These are phyloP conservation scores for Leucosporidium scottii DNA, from an alignment of 768 basidiomycete genomes.

Conservation along the genomic window DNA sequence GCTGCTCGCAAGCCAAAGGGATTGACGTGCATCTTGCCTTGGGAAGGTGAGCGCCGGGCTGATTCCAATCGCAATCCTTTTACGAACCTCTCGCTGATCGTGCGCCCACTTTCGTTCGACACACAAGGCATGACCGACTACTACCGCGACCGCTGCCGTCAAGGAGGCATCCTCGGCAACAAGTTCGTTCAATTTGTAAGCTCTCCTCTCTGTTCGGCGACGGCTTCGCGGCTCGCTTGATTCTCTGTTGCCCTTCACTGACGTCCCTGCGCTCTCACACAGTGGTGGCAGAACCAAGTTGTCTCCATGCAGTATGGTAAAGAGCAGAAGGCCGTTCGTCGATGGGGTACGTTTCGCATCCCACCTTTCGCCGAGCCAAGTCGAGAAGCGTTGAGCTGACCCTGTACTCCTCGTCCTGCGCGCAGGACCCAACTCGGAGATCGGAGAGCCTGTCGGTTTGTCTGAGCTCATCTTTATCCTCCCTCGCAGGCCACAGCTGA, in stretches of 20 bases:
- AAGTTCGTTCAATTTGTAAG: constrained; percentile 20
- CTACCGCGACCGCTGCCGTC: constrained; percentile 34
- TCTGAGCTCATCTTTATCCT: too few relatives aligned
- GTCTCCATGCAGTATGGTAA: constrained; percentile 31
- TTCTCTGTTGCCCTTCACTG: not conserved
- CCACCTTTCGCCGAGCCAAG: not conserved
- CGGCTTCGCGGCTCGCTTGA: not conserved
- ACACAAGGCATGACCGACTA: not conserved
- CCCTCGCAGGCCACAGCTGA: too few relatives aligned
- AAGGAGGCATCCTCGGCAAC: constrained; percentile 35
- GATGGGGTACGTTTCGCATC: constrained; percentile 9
- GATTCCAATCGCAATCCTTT: not conserved
- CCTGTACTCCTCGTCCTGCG: too few relatives aligned
- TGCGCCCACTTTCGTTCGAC: too few relatives aligned
- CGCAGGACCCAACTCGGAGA: too few relatives aligned
- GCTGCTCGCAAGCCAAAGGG: constrained; percentile 34
- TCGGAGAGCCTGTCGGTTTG: not conserved
- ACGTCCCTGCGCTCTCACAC: not conserved
- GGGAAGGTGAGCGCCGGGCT: constrained; percentile 28
- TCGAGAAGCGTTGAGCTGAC: too few relatives aligned
- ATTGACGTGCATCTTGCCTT: constrained; percentile 33
- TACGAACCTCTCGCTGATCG: not conserved
- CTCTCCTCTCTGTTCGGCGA: not conserved
- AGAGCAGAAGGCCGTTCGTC: constrained; percentile 11
- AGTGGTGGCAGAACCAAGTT: constrained; percentile 35